Percentiles rank a stretch among this genome's conserved stretches.
Conservation (phyloP, 768 basidiomycete genomes). For the Psilocybe azurescens region DNA sequence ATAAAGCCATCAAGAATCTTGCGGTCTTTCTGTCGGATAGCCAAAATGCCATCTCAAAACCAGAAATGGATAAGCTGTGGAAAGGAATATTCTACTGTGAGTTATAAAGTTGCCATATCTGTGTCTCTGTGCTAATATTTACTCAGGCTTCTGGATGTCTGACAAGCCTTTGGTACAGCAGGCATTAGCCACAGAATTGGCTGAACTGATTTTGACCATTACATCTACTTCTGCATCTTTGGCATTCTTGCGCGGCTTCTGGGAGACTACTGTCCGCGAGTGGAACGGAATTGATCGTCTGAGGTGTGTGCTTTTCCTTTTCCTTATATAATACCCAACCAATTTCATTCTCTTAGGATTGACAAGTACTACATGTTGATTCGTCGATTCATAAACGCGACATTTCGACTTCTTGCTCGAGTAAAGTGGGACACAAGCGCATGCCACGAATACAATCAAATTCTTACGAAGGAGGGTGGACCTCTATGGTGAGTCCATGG, state of each 20-base stretch:
- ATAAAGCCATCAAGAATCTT: conserved; percentile 87
- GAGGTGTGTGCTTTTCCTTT: conserved; percentile 55
- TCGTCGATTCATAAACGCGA: conserved; percentile 84
- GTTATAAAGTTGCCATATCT: conserved; percentile 24
- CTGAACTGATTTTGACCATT: conserved; percentile 80
- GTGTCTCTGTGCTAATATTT: not conserved
- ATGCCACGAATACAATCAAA: conserved; percentile 68
- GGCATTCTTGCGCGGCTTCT: conserved; percentile 86
- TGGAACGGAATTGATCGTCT: conserved; percentile 93
- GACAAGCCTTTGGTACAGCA: conserved; percentile 98
- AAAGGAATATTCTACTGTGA: conserved; percentile 97
- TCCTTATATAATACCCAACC: not conserved
- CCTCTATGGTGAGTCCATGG: conserved; percentile 72
- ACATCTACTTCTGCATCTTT: conserved; percentile 61
- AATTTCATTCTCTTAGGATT: conserved; percentile 55
- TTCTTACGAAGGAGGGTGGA: conserved; percentile 71
- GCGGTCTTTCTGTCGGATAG: conserved; percentile 78
- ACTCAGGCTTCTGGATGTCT: conserved; percentile 97
- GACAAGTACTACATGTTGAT: conserved; percentile 99
- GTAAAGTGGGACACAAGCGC: conserved; percentile 65
- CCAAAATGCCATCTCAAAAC: conserved; percentile 62
- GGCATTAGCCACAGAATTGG: conserved; percentile 83
- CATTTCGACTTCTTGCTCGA: conserved; percentile 80
- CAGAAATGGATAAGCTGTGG: conserved; percentile 93
- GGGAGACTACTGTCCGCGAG: conserved; percentile 88